phyloP scores from a whole-genome alignment of 176 grass and related monocot genomes.

The Stipa capillata region DNA sequence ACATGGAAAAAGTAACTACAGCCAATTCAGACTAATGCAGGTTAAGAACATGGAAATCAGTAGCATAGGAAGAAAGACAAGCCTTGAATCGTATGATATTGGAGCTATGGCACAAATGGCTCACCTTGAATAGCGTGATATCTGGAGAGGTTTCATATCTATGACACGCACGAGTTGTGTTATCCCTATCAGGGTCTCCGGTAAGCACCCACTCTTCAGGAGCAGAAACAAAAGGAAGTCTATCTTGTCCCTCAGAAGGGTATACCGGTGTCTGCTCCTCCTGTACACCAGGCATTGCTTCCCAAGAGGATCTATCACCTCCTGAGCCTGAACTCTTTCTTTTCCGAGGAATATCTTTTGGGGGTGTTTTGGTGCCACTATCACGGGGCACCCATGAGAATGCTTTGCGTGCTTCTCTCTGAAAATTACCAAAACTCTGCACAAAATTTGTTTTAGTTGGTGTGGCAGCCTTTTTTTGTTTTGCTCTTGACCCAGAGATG shows the following conservation, averaged over 20 bases:
- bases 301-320: conserved; percentile 55
- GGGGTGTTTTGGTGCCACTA: conserved; percentile 37
- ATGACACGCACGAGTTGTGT: conserved; percentile 61
- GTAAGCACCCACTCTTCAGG: conserved; percentile 93
- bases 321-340: conserved; percentile 79
- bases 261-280: conserved; percentile 50
- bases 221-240: conserved; percentile 73
- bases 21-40: conserved; percentile 1
- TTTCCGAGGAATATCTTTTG: conserved; percentile 63
- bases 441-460: conserved; percentile 78
- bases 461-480: conserved; percentile 57
- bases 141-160: conserved; percentile 94
- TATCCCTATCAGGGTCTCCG: conserved; percentile 69
- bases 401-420: conserved; percentile 83
- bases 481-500: conserved; percentile 52
- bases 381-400: conserved; percentile 88
- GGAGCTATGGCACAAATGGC: conserved; percentile 6
- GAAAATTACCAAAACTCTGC: conserved; percentile 77
- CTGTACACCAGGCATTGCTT: conserved; percentile 45
- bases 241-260: conserved; percentile 66
- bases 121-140: conserved; percentile 91
- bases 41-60: neutral
- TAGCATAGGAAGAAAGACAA: conserved; percentile 5
- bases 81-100: neutral
- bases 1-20: neutral